Base-by-base conservation (phyloP, 177 flowering plant genomes). In the Tripterygium wilfordii region DNA sequence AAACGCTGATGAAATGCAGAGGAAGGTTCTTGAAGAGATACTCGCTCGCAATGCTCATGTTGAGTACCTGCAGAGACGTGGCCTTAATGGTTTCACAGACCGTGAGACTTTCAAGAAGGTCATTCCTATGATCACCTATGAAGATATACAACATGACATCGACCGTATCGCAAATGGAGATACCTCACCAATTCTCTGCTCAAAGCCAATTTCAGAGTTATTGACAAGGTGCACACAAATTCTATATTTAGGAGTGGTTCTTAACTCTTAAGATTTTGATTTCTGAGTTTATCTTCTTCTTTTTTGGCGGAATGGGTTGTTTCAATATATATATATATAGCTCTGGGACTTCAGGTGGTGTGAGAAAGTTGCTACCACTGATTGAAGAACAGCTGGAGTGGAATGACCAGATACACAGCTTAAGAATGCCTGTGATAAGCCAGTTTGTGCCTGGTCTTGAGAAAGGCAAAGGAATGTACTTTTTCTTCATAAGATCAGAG, bases 291-390 rank as follows among this genome's bases (percentile, higher is more conserved):
- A n/a, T 20, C 3, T 22, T 23, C 3, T n/a, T 1, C 5, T 36
- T 22, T 36, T 46, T 27, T 27, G 35, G 43, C 10, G 19, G 8
- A 40, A 21, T 5, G n/a, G n/a, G n/a, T n/a, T n/a, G n/a, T n/a
- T n/a, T n/a, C n/a, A n/a, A n/a, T n/a, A n/a, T n/a, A n/a, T n/a
- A n/a, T n/a, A n/a, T n/a, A n/a, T n/a, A n/a, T 53, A 90, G 91
- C 60, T 88, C 98, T 18, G 96, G 97, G 53, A 92, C 98, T n/a
- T 92, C 98, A 1, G 96, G 78, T 0, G 98, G 96, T 10, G 96
- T 88, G 54, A 76, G 95, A 35, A 88, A 88, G 62, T 38, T 88
- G 80, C 86, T 88, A 94, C 96, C 98, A 1, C 82, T 96, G 10
- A 86, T 84, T 22, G 85, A 83, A 30, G 94, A 88, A 41, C 94